These are phyloP conservation scores for Clarireedia hainanense DNA, from an alignment of 2,329 filamentous ascomycete species.

Conservation along the genomic window DNA sequence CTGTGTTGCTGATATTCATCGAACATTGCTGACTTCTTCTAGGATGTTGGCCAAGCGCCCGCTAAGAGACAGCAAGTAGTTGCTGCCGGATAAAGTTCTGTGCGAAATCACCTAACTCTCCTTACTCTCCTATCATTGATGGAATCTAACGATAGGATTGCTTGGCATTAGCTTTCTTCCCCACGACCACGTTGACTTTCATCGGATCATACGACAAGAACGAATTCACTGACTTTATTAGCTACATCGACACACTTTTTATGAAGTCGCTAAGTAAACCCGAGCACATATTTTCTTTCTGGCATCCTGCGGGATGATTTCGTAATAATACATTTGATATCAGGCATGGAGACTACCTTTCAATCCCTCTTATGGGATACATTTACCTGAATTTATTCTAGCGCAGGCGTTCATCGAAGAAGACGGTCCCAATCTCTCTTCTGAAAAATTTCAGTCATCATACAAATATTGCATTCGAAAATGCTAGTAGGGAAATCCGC, in stretches of 20 bases:
- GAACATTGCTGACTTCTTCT: conserved; percentile 19
- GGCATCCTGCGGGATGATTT: conserved; percentile 6
- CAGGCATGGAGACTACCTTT: conserved; percentile 10
- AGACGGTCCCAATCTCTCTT: conserved; percentile 8
- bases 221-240: not conserved
- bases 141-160: conserved; percentile 26
- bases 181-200: not conserved
- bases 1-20: not conserved
- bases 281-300: conserved; percentile 13
- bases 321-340: conserved; percentile 13
- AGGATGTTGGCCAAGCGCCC: conserved; percentile 22
- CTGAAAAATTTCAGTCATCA: not conserved
- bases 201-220: not conserved
- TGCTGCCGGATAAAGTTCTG: conserved; percentile 24
- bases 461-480: not conserved
- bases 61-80: conserved; percentile 30
- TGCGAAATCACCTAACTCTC: conserved; percentile 20
- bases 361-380: not conserved
- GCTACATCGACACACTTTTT: not conserved
- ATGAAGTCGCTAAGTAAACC: conserved; percentile 13
- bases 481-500: conserved; percentile 7
- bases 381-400: conserved; percentile 1
- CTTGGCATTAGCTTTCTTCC: conserved; percentile 1
- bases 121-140: conserved; percentile 20
- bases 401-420: conserved; percentile 15